A percentile compares a stretch with the other conserved stretches of the same genome.
phyloP scores from a whole-genome alignment of 257 asterid species.

The Rehmannia glutinosa region DNA sequence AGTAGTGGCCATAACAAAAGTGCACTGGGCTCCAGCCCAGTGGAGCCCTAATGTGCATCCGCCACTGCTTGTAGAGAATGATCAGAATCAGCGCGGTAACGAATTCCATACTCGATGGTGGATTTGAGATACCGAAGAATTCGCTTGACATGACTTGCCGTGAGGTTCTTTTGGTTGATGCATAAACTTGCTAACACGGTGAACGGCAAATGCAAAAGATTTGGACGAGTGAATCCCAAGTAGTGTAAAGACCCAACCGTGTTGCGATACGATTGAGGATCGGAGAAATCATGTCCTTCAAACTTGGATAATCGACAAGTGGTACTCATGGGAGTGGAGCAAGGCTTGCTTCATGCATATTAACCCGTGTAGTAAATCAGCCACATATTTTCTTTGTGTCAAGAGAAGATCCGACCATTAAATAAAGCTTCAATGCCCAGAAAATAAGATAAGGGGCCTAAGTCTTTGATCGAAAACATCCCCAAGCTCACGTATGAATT shows the following conservation, averaged over 20 bases:
- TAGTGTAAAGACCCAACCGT: not conserved
- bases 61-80: no score
- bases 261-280: not conserved
- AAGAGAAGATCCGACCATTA: not conserved
- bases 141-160: not conserved
- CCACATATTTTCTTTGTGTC: not conserved
- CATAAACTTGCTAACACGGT: not conserved
- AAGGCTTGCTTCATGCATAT: not conserved
- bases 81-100: no score
- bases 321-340: not conserved
- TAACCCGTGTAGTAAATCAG: not conserved
- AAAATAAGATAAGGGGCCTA: not conserved
- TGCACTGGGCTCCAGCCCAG: no score
- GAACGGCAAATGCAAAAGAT: not conserved
- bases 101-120: not conserved
- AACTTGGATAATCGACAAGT: not conserved
- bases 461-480: not conserved
- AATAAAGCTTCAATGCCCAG: not conserved
- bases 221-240: not conserved
- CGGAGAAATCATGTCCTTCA: not conserved
- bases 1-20: no score
- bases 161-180: not conserved
- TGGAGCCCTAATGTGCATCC: no score
- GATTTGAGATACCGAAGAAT: not conserved
- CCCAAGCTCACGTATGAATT: not conserved